Evolutionary conservation across 495 filamentous ascomycete species (phyloP).

Genomic region (Penicillium antarcticum): DNA sequence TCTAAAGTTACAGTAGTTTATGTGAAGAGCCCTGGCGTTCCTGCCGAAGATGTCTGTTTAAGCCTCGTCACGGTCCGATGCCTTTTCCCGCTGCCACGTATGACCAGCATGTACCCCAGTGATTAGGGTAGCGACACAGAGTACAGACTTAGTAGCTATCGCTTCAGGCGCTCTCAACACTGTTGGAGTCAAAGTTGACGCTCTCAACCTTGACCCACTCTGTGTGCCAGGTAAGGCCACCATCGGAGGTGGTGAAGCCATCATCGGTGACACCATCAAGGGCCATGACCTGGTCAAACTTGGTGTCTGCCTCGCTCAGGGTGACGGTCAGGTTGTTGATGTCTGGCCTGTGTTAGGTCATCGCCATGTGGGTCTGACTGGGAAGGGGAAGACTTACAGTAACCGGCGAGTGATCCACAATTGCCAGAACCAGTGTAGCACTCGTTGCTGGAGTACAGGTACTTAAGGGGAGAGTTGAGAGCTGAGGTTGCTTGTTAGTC

Average conservation of each 20-base stretch:
- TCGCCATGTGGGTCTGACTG: not conserved
- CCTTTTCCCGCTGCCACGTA: too few relatives aligned
- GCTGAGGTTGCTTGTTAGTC: not conserved
- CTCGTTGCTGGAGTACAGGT: constrained; percentile 22
- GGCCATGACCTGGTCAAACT: constrained; percentile 11
- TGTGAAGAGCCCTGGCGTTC: too few relatives aligned
- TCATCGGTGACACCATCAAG: constrained; percentile 7
- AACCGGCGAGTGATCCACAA: constrained; percentile 13
- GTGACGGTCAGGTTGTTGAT: constrained; percentile 17
- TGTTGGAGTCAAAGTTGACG: not conserved
- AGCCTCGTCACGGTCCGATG: too few relatives aligned
- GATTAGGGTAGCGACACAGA: too few relatives aligned
- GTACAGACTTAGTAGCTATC: too few relatives aligned
- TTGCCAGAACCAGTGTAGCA: constrained; percentile 20
- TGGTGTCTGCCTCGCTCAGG: constrained; percentile 11
- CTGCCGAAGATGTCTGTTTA: too few relatives aligned
- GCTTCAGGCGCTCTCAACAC: not conserved
- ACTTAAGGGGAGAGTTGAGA: constrained; percentile 9
- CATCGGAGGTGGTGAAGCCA: constrained; percentile 12
- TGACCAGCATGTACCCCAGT: too few relatives aligned
- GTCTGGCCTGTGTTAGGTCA: not conserved
- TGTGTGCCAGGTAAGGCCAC: constrained; percentile 17
- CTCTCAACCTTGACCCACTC: constrained; percentile 9
- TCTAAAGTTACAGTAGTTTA: too few relatives aligned
- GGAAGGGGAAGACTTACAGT: constrained; percentile 5